Percentiles rank a stretch among this genome's conserved stretches.
These are phyloP conservation scores for Gynostemma pentaphyllum DNA, from an alignment of 306 rosid genomes.

Conservation along the genomic window DNA sequence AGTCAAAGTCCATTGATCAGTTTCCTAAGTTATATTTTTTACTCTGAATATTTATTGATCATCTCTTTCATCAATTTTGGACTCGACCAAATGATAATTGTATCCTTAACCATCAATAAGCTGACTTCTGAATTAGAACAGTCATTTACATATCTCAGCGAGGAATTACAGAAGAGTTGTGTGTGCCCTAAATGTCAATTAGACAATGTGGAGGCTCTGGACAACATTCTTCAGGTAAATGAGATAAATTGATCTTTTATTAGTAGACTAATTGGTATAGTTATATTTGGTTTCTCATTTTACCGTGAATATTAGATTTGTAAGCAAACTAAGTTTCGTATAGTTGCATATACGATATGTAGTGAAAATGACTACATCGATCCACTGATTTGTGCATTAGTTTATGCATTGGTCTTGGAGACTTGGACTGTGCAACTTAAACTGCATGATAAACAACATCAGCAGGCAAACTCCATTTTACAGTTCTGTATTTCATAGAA, in stretches of 20 bases:
- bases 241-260: constrained; percentile 29
- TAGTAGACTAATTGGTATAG: constrained; percentile 19
- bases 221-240: constrained; percentile 26
- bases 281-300: constrained; percentile 4
- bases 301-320: not conserved
- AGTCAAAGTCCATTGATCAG: not conserved
- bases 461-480: not conserved
- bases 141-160: constrained; percentile 38
- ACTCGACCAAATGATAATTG: not conserved
- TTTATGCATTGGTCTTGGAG: not conserved
- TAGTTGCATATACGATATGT: not conserved
- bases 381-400: not conserved
- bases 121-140: constrained; percentile 52
- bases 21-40: not conserved
- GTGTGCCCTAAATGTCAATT: constrained; percentile 59
- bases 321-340: not conserved
- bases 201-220: constrained; percentile 49
- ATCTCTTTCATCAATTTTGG: not conserved
- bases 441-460: not conserved
- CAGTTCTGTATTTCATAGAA: not conserved
- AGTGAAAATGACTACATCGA: not conserved
- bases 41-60: not conserved
- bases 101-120: constrained; percentile 52
- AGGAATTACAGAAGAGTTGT: constrained; percentile 54
- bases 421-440: no score